Evolutionary conservation across 2,329 filamentous ascomycete species (phyloP), one percentile per base, ranked within the genome.

Genomic region (Cylindrodendrum hubeiense): DNA sequence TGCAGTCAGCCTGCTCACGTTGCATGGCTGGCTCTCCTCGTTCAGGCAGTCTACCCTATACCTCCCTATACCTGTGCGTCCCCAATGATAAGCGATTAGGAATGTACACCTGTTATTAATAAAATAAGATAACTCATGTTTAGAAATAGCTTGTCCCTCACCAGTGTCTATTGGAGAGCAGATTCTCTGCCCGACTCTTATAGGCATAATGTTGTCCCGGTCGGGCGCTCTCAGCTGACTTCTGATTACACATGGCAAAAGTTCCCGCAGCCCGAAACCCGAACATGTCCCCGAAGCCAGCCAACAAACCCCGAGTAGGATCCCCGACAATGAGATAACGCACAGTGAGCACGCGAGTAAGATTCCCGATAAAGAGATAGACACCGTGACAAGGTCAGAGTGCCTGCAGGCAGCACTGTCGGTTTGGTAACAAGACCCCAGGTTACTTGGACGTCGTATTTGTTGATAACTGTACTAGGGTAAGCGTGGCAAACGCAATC

Each of bases 231-330:
- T n/a, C 19, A 10, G 54, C 54, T 57, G 54, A 57, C 43, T 34
- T 8, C 15, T 24, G 44, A 44, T 12, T 50, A 46, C 55, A 57
- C 24, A 41, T 24, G 22, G n/a, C 51, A 28, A 43, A 41, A 39
- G 21, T 21, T 22, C 44, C 44, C 39, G 44, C 43, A 58, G 28
- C n/a, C n/a, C 13, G 13, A 22, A 5, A 26, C 44, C 55, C 55
- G 43, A 46, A 13, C 19, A 19, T 19, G 26, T 24, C 21, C 55
- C 46, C 46, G 34, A 30, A 13, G 24, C 55, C 34, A 41, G 33
- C 28, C 46, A 24, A 41, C 43, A 43, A 58, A 58, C 13, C 44
- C 55, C 55, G 55, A 58, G 44, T 17, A 58, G 34, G 44, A 58
- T 58, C 9, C 55, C 55, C 55, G 55, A 50, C 26, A 43, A 51